phyloP scores from a whole-genome alignment of 768 basidiomycete species.

The Exidia glandulosa region DNA sequence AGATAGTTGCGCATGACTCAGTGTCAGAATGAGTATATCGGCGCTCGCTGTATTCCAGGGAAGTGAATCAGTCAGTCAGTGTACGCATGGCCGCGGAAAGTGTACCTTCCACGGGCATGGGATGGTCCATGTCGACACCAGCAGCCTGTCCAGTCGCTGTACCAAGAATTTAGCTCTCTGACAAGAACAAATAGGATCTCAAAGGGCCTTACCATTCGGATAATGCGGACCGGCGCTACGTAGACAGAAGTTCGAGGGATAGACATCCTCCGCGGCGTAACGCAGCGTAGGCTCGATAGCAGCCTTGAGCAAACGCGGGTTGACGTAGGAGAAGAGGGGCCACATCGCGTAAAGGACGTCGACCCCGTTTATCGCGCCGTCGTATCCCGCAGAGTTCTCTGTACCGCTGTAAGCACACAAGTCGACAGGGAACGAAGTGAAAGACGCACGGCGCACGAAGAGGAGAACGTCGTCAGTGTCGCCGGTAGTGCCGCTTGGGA shows the following conservation, averaged over 20 bases:
- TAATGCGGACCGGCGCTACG: too few species aligned
- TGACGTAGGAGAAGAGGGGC: constrained; percentile 11
- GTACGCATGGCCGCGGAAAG: too few species aligned
- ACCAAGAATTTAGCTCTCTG: too few species aligned
- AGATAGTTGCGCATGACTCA: not conserved
- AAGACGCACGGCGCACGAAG: constrained; percentile 7
- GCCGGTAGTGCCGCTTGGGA: not conserved
- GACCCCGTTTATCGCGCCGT: constrained; percentile 2
- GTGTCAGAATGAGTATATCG: constrained; percentile 7
- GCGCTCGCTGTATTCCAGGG: constrained; percentile 4
- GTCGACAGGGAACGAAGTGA: constrained; percentile 5
- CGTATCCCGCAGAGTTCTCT: not conserved
- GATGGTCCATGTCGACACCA: too few species aligned
- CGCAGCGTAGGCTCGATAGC: not conserved
- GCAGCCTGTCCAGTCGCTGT: too few species aligned
- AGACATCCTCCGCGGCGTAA: not conserved
- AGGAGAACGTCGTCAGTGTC: constrained; percentile 5
- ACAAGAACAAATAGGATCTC: too few species aligned
- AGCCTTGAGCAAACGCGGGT: constrained; percentile 7
- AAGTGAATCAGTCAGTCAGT: not conserved
- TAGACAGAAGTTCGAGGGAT: too few species aligned
- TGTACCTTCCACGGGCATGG: too few species aligned
- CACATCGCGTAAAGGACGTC: constrained; percentile 11
- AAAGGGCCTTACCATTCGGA: too few species aligned
- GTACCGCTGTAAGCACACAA: not conserved